These are phyloP conservation scores for Saccharum spontaneum DNA, from an alignment of 176 grass and related monocot species.

Conservation along the genomic window DNA sequence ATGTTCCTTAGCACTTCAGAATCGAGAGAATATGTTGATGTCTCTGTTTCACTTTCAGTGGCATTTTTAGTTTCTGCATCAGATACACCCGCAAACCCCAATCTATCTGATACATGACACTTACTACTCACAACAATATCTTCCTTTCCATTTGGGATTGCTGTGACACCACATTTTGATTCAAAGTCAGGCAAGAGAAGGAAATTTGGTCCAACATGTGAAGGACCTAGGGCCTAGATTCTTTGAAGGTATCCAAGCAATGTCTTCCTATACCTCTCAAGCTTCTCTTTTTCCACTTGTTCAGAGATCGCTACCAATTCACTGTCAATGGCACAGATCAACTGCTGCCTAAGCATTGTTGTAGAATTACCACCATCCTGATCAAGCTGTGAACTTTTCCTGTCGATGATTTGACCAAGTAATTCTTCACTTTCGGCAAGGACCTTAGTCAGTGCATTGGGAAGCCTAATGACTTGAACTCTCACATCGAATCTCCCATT, in stretches of 20 bases:
- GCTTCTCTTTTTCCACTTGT: slow-evolving; percentile 58
- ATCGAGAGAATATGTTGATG: too few species aligned
- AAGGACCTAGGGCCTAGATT: slow-evolving; percentile 71
- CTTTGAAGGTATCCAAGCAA: slow-evolving; percentile 56
- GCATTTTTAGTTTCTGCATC: too few species aligned
- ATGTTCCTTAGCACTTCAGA: slow-evolving; percentile 50
- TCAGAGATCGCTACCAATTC: slow-evolving; percentile 57
- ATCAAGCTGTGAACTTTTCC: slow-evolving; percentile 35
- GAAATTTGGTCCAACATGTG: slow-evolving; percentile 73
- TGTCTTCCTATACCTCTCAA: slow-evolving; percentile 51
- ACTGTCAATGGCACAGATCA: slow-evolving; percentile 65
- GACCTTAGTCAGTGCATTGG: slow-evolving; percentile 62
- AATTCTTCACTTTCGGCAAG: slow-evolving; percentile 73
- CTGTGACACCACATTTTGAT: slow-evolving; percentile 1
- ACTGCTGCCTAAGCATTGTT: slow-evolving; percentile 49
- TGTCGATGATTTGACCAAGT: slow-evolving; percentile 61
- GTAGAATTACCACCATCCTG: slow-evolving; percentile 50
- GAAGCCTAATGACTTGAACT: slow-evolving; percentile 82
- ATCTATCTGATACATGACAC: slow-evolving; percentile 61
- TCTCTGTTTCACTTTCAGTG: too few species aligned
- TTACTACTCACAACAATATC: slow-evolving; percentile 50
- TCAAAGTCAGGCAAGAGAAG: slow-evolving; percentile 54
- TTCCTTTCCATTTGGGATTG: slow-evolving; percentile 30
- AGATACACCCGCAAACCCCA: slow-evolving; percentile 34
- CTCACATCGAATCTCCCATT: slow-evolving; percentile 70